Base-by-base conservation (phyloP, 2,329 filamentous ascomycete genomes). In the Talaromyces sp. region DNA sequence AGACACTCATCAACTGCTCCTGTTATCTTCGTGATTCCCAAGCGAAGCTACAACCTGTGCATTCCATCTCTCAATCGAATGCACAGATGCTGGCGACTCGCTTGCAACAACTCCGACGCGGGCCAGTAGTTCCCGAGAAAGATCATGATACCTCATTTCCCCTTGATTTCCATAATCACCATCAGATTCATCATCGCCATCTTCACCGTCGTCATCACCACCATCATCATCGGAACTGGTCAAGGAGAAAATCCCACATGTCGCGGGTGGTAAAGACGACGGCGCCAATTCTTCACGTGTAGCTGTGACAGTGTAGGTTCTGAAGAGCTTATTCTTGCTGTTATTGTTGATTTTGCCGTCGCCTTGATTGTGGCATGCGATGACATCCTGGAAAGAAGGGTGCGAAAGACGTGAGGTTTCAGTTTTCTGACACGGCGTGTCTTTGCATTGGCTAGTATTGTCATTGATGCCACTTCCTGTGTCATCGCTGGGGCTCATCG, bases 231-330 rank as follows among this genome's bases (percentile, higher is more conserved):
- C 57, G 7, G 57, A 59, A 15, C 57, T 51, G 8, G 19, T 25
- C 4, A 61, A 61, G 3, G 63, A 63, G 46, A 67, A 66, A 46
- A 67, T 63, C 2, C 66, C 55, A 43, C 67, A 70, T 19, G 65
- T 69, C 17, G 68, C 64, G 15, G 67, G 66, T 39, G 69, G 69
- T 25, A 72, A 61, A 21, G 62, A 61, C 25, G 70, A 69, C n/a
- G 70, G 66, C 22, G 65, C 63, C n/a, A 72, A 59, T 7, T 59
- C 50, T 13, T 66, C 59, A 36, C 56, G 46, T 11, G 50, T 39
- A 59, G 54, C 36, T 35, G 63, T 62, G 61, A 70, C 41, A 19
- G 61, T 51, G n/a, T 43, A 33, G 17, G 52, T 35, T 10, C 31
- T 43, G 37, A 45, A 56, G 21, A 33, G 9, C 21, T 48, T n/a